Conservation (phyloP, 768 basidiomycete species). For the Rhodosporidiobolus odoratus region DNA sequence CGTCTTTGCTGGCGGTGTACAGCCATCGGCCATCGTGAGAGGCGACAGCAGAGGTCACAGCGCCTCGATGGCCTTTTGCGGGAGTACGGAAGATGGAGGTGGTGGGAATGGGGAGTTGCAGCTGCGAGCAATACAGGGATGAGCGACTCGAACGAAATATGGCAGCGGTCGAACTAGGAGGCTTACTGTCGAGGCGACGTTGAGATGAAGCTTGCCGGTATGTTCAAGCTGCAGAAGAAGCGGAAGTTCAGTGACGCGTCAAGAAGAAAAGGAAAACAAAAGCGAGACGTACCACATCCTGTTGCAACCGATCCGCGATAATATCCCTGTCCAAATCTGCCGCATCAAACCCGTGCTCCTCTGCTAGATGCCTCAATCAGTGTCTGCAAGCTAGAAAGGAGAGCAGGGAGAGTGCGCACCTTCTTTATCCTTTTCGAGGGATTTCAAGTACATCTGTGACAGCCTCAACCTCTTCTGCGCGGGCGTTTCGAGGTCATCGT, state of each 20-base stretch:
- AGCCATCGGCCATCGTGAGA: slow-evolving; percentile 67
- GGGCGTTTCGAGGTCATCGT: slow-evolving; percentile 82
- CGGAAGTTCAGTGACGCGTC: not conserved
- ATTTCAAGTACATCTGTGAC: slow-evolving; percentile 82
- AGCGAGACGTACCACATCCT: slow-evolving; percentile 71
- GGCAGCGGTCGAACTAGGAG: not conserved
- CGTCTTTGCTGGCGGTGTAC: slow-evolving; percentile 89
- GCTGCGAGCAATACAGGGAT: slow-evolving; percentile 1
- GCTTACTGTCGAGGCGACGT: slow-evolving; percentile 57
- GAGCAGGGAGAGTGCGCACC: slow-evolving; percentile 42
- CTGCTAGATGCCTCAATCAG: slow-evolving; percentile 51
- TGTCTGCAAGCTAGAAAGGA: not conserved
- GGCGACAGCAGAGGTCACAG: slow-evolving; percentile 74
- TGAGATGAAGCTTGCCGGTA: slow-evolving; percentile 77
- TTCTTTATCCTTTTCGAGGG: slow-evolving; percentile 70
- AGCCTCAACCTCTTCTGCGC: slow-evolving; percentile 86
- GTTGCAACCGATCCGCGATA: slow-evolving; percentile 79
- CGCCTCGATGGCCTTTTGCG: slow-evolving; percentile 64
- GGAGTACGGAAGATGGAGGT: slow-evolving; percentile 50
- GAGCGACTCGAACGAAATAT: slow-evolving; percentile 13
- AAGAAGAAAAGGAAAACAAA: not conserved
- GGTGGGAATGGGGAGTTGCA: slow-evolving; percentile 47
- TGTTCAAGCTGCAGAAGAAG: slow-evolving; percentile 57
- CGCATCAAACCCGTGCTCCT: slow-evolving; percentile 80
- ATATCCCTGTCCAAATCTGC: slow-evolving; percentile 91